Percentiles rank a stretch among this genome's conserved stretches.
Evolutionary conservation across 2,329 filamentous ascomycete species (phyloP).

Genomic region (Didymella pinodella): DNA sequence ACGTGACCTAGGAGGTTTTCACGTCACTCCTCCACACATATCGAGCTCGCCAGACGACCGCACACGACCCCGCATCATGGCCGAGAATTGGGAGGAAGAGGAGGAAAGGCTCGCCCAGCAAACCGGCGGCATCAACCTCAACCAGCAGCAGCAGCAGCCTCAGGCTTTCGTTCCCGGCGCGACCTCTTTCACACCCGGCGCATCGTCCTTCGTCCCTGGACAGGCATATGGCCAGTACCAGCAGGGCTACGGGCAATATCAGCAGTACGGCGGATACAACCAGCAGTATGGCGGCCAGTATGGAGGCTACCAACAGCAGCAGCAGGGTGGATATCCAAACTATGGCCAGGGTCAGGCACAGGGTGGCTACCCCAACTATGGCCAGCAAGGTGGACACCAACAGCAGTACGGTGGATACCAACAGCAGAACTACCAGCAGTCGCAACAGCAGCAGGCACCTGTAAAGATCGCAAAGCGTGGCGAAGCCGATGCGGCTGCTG

Average conservation of each 20-base stretch:
- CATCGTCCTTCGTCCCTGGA: conserved; percentile 74
- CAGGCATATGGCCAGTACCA: conserved; percentile 65
- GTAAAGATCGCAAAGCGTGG: conserved; percentile 69
- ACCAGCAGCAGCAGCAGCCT: conserved; percentile 31
- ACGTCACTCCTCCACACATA: background rate
- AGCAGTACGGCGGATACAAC: conserved; percentile 51
- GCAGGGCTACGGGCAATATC: conserved; percentile 43
- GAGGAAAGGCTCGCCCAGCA: conserved; percentile 80
- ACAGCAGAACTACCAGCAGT: conserved; percentile 52
- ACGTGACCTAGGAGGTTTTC: too few species aligned
- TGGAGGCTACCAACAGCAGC: conserved; percentile 38
- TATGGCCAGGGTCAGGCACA: conserved; percentile 34
- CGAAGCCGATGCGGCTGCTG: conserved; percentile 58
- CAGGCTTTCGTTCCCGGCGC: conserved; percentile 69
- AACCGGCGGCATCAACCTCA: conserved; percentile 49
- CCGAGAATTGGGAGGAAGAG: conserved; percentile 94
- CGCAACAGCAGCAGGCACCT: conserved; percentile 60
- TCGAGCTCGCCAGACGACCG: conserved; percentile 13
- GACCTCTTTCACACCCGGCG: conserved; percentile 76
- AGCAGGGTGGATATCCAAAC: conserved; percentile 27
- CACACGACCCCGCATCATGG: conserved; percentile 64
- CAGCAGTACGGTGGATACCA: conserved; percentile 57
- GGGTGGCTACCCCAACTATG: conserved; percentile 26
- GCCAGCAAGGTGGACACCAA: conserved; percentile 34
- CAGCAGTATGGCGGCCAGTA: conserved; percentile 70